Conservation (phyloP, 805 yeast genomes). For the Pichia kluyveri region DNA sequence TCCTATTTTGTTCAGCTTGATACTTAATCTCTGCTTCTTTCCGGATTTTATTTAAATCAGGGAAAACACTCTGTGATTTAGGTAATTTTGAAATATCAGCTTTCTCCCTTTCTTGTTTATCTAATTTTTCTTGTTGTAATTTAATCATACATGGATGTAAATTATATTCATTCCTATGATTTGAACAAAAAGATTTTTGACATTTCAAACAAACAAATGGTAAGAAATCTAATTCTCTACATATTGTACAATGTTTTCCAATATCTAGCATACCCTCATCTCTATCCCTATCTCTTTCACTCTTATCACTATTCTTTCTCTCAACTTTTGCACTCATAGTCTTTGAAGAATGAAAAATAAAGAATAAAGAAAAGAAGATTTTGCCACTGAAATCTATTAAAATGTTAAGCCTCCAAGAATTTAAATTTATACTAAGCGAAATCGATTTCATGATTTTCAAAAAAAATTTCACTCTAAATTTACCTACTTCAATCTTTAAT, state of each 20-base stretch:
- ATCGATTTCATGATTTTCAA: too few species aligned
- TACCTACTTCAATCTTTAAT: too few species aligned
- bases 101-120: slow-evolving; percentile 2
- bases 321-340: neutral
- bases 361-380: neutral
- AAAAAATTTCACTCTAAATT: too few species aligned
- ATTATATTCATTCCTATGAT: slow-evolving; percentile 34
- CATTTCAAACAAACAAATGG: slow-evolving; percentile 44
- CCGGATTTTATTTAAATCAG: slow-evolving; percentile 38
- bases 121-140: slow-evolving; percentile 13
- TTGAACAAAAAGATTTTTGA: slow-evolving; percentile 36
- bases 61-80: slow-evolving; percentile 40
- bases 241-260: slow-evolving; percentile 47
- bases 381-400: neutral
- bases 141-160: slow-evolving; percentile 21
- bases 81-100: slow-evolving; percentile 21
- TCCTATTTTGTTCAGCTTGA: slow-evolving; percentile 4
- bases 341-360: neutral
- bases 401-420: neutral
- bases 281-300: slow-evolving; percentile 2
- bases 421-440: too few species aligned
- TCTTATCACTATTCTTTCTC: slow-evolving; percentile 8
- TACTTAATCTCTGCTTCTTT: slow-evolving; percentile 24
- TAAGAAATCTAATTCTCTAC: slow-evolving; percentile 47
- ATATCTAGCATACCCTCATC: slow-evolving; percentile 39